Evolutionary conservation across 306 rosid genomes (phyloP), one percentile per base, ranked within the genome.

Genomic region (Dalbergia cultrata): DNA sequence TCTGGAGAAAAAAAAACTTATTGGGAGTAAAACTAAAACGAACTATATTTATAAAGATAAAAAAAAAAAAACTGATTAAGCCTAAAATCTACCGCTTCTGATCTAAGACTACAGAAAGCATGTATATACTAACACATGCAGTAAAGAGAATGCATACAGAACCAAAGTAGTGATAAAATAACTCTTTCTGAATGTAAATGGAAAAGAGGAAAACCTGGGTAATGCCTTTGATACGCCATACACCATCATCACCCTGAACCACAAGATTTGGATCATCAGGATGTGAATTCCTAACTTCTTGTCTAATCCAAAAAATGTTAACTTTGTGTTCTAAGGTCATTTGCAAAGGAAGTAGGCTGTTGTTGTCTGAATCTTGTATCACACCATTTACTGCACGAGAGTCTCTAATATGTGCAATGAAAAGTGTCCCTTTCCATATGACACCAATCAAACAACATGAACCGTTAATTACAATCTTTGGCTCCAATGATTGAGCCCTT

Each of bases 341-440:
- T 3, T 47, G 53, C 14, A 47, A 0, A 10, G 16, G 14, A 3
- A 47, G 10, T 9, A 74, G 7, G 41, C 2, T 37, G 41, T 37
- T 60, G 26, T 58, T 79, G 68, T 76, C 85, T 26, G 86, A 81
- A 72, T 64, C 79, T 47, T 85, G 70, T 80, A 83, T 3, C 80
- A 67, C 83, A 65, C 95, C 91, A 67, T 86, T 70, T 54, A 90
- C 87, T 44, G 91, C 95, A 78, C 91, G 85, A 33, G 88, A 87
- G 34, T 87, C 89, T 9, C 95, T 92, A 58, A 90, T 68, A 62
- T 89, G 89, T 45, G 89, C 95, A 70, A 89, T 69, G 76, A 53
- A 85, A 65, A 90, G 64, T 50, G 83, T 87, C 75, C 91, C 90
- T 52, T 75, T 87, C 89, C 88, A 90, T 61, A 90, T 79, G 61